Evolutionary conservation across 2,329 filamentous ascomycete species (phyloP), one percentile per base, ranked within the genome.

Genomic region (Ceratocystiopsis minuta): DNA sequence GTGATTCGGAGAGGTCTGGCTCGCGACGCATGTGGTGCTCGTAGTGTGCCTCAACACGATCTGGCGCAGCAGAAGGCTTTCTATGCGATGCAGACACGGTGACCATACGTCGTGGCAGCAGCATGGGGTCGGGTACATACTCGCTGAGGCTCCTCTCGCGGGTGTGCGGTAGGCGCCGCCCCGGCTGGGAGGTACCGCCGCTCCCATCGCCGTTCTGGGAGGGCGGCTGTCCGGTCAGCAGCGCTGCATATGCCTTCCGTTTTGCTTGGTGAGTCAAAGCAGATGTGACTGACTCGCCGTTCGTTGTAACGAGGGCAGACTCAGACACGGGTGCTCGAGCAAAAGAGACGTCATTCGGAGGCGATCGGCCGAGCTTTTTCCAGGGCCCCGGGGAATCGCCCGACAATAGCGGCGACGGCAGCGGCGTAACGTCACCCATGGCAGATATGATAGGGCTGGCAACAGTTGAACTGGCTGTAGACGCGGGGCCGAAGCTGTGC

Each of bases 81-180:
- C 56, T 54, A 44, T 72, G 72, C 3, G 75, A 65, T 1, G 75
- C 75, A 6, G 79, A 80, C 15, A 90, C 75, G 0, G 80, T 83
- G 43, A 82, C 70, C 48, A 84, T 78, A 36, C 85, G 73, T 53
- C 75, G 81, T 1, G 78, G 68, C 39, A 80, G 70, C 36, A 75
- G 67, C 48, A 79, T 64, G 6, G 72, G 63, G 42, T 90, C 81
- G 2, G 86, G 85, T 0, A 76, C 69, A 57, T 93, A 94, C 49
- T 95, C 87, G 62, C 86, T 94, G 20, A 90, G 64, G 58, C 87
- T 95, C 51, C 87, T 72, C 56, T 90, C 86, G 45, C 82, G 72
- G 13, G 65, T 64, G 56, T 84, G 81, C 14, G 50, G 36, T 51
- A 57, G 43, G 28, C 53, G 54, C 43, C 55, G 54, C 33, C 50